These are phyloP conservation scores for Rhizopus sp. DNA, from an alignment of 371 early-diverging fungal species.

Conservation along the genomic window DNA sequence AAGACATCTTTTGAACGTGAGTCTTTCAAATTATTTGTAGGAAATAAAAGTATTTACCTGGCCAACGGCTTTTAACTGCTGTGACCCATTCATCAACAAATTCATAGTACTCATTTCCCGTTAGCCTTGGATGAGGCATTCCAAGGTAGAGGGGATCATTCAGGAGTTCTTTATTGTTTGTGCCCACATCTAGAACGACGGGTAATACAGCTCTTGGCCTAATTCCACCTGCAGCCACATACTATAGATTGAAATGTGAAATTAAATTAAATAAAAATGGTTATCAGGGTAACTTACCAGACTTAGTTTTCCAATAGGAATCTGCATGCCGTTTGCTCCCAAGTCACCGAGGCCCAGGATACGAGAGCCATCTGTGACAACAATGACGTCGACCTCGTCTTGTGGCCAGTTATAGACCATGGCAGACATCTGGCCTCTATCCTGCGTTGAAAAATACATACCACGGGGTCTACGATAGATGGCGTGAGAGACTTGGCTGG, in stretches of 20 bases:
- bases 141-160: slow-evolving; percentile 69
- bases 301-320: slow-evolving; percentile 62
- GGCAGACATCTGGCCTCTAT: slow-evolving; percentile 60
- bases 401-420: slow-evolving; percentile 63
- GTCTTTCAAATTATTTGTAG: not conserved
- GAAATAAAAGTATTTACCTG: slow-evolving; percentile 39
- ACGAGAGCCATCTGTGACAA: slow-evolving; percentile 69
- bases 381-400: slow-evolving; percentile 64
- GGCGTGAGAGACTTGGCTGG: slow-evolving; percentile 57
- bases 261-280: slow-evolving; percentile 5
- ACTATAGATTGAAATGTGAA: slow-evolving; percentile 29
- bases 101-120: slow-evolving; percentile 60
- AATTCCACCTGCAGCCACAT: slow-evolving; percentile 69
- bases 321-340: slow-evolving; percentile 71
- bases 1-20: slow-evolving; percentile 31
- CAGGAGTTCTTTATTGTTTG: slow-evolving; percentile 58
- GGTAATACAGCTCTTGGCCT: slow-evolving; percentile 64
- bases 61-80: slow-evolving; percentile 60
- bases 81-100: slow-evolving; percentile 72
- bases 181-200: slow-evolving; percentile 68
- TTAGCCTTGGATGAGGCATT: slow-evolving; percentile 62
- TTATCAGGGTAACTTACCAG: slow-evolving; percentile 32
- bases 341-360: slow-evolving; percentile 68
- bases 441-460: slow-evolving; percentile 63
- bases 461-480: slow-evolving; percentile 65